Base-by-base conservation (phyloP, 331 rosid genomes). In the Cydonia oblonga region DNA sequence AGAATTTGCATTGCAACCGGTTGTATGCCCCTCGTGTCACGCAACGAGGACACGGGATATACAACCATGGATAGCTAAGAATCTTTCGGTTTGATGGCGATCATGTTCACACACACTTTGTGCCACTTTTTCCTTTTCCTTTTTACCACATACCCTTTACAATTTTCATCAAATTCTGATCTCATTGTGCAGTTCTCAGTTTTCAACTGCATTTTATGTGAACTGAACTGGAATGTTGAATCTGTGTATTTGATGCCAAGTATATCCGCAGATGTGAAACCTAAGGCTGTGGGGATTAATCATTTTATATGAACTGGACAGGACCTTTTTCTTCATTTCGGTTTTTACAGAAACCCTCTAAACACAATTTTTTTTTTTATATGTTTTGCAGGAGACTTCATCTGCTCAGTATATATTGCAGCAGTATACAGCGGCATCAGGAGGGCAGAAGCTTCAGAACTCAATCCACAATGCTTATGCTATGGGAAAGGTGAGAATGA, bases 401-500 rank as follows among this genome's bases (percentile, higher is more conserved):
- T 93, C 98, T 66, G 97, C 97, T 69, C 97, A 89, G 76, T 93
- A 93, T 73, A 93, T 90, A 81, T 54, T 93, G 82, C 98, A 93
- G 90, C 98, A 93, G 82, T 91, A 89, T 61, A 91, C 87, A 7
- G 98, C 97, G 18, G 91, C 98, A 13, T 85, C 92, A 0, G 98
- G 98, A 42, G 98, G 98, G 73, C 92, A 86, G 75, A 90, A 84
- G 82, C 95, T 90, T 82, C 97, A 91, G 57, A 87, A 79, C 79
- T 82, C 91, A 3, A 84, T 89, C 26, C 92, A 79, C 77, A 93
- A 89, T 76, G 90, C 98, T 20, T 91, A 93, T 84, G 98, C 97
- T 32, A 89, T 87, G 97, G 98, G 98, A 64, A 93, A 91, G 86
- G 95, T 93, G 54, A 85, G 79, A 78, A 95, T 95, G 97, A 87